phyloP scores from a whole-genome alignment of 805 yeast species.

The Zygoascus ofunaensis region DNA sequence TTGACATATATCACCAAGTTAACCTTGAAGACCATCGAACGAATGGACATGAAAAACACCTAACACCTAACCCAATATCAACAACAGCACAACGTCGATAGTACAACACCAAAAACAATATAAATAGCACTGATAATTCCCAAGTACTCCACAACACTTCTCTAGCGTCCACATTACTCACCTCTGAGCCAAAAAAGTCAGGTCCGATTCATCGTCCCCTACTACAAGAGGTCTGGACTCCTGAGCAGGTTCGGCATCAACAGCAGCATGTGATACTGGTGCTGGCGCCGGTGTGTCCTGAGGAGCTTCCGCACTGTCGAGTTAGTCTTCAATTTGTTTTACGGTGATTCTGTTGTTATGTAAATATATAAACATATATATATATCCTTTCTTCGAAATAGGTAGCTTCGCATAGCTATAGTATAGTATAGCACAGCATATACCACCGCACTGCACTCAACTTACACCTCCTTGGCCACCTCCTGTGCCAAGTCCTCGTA shows the following conservation, averaged over 20 bases:
- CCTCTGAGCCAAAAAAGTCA: background rate
- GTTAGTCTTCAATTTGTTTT: background rate
- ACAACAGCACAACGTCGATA: too few species aligned
- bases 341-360: background rate
- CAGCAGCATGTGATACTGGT: slow-evolving; percentile 1
- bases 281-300: slow-evolving; percentile 1
- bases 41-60: too few species aligned
- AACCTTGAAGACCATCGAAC: too few species aligned
- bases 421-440: too few species aligned
- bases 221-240: slow-evolving; percentile 6
- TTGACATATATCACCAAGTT: too few species aligned
- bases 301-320: background rate
- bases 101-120: too few species aligned
- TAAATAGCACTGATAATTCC: too few species aligned
- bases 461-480: too few species aligned
- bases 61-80: too few species aligned
- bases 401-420: background rate
- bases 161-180: too few species aligned
- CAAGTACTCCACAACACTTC: too few species aligned
- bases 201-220: background rate
- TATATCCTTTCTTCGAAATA: background rate
- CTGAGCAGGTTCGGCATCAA: slow-evolving; percentile 5
- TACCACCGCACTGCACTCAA: too few species aligned
- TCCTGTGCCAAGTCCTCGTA: slow-evolving; percentile 11
- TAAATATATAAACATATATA: background rate